Percentiles rank a stretch among this genome's conserved stretches.
Evolutionary conservation across 1,139 yeast genomes (phyloP).

Genomic region (Waltiozyma sp.): DNA sequence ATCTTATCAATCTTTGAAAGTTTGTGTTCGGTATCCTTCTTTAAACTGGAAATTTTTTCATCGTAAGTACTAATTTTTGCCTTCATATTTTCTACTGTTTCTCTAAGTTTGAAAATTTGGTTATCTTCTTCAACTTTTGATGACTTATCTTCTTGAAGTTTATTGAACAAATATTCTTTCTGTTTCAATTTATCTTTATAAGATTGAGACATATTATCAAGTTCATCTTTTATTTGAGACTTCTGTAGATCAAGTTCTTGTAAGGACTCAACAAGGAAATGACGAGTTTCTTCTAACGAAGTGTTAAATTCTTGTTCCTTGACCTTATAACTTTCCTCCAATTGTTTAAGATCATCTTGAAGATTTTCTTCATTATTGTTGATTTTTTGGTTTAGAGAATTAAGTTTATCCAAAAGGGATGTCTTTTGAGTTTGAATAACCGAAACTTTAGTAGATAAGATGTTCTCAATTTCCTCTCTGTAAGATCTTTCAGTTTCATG

Average conservation of each 20-base stretch:
- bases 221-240: not conserved
- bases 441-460: constrained; percentile 23
- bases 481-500: constrained; percentile 29
- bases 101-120: not conserved
- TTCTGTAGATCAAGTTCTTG: constrained; percentile 2
- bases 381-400: constrained; percentile 15
- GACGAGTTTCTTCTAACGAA: constrained; percentile 11
- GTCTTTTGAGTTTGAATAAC: constrained; percentile 21
- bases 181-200: not conserved
- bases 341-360: constrained; percentile 12
- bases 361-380: constrained; percentile 17
- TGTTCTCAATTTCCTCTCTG: constrained; percentile 24
- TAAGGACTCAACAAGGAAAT: constrained; percentile 5
- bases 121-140: not conserved
- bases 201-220: not conserved
- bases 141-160: not conserved
- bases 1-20: constrained; percentile 11
- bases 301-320: constrained; percentile 7
- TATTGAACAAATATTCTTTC: not conserved
- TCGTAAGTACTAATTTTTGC: constrained; percentile 13
- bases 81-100: constrained; percentile 16
- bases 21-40: not conserved
- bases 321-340: constrained; percentile 14
- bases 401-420: constrained; percentile 15
- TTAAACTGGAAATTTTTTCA: not conserved